Conservation (phyloP, 495 filamentous ascomycete genomes). For the Talaromyces trachyspermus region DNA sequence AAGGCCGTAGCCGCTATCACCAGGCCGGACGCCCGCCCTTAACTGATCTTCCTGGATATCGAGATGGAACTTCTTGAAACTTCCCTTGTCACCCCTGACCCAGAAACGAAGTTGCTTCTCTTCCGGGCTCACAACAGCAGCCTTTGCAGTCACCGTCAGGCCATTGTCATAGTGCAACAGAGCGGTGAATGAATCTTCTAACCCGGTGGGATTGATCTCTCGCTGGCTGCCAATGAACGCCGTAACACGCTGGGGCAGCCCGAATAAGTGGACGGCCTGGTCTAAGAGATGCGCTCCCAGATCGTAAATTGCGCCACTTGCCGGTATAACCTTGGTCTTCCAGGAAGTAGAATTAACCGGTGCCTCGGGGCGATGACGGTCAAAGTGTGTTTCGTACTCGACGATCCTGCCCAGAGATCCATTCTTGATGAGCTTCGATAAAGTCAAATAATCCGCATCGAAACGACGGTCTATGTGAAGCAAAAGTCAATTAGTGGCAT, state of each 20-base stretch:
- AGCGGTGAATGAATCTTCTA: conserved; percentile 64
- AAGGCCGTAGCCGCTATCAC: conserved; percentile 57
- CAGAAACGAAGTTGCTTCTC: conserved; percentile 68
- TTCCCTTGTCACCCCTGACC: conserved; percentile 73
- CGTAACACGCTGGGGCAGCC: conserved; percentile 60
- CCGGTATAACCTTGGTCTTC: conserved; percentile 64
- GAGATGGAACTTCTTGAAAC: conserved; percentile 70
- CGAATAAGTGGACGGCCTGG: conserved; percentile 73
- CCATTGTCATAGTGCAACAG: conserved; percentile 58
- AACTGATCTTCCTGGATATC: conserved; percentile 82
- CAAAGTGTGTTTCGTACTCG: conserved; percentile 81
- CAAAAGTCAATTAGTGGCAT: conserved; percentile 12
- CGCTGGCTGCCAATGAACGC: conserved; percentile 64
- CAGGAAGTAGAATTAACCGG: conserved; percentile 46
- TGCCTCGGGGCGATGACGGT: conserved; percentile 60
- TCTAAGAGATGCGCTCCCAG: conserved; percentile 80
- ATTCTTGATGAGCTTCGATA: conserved; percentile 53
- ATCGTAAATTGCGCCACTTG: conserved; percentile 71
- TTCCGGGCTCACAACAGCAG: conserved; percentile 63
- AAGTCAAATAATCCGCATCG: conserved; percentile 78
- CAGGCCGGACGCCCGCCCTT: conserved; percentile 57
- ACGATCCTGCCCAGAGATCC: conserved; percentile 56
- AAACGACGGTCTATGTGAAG: conserved; percentile 56
- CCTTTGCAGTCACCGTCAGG: conserved; percentile 59
- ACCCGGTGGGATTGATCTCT: conserved; percentile 41